Evolutionary conservation across 495 filamentous ascomycete species (phyloP), one percentile per base, ranked within the genome.

Genomic region (Neurospora tetraspora): DNA sequence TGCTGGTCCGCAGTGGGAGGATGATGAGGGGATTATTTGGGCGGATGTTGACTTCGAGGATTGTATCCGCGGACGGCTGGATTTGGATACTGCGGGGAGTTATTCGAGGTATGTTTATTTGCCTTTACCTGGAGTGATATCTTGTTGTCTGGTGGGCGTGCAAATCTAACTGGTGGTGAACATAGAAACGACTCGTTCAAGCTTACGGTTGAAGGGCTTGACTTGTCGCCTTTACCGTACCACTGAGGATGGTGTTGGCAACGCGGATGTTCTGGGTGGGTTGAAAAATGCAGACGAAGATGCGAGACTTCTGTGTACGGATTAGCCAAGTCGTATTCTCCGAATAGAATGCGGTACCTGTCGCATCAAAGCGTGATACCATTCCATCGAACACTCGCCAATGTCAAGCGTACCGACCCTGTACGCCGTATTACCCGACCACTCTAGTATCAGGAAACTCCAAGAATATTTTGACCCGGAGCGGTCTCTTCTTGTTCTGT

Each of bases 1-100:
- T 0, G 88, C 87, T 0, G 94, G 93, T 0, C 95, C 95, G 1
- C 81, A 96, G 69, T 97, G 93, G 93, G 92, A 96, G 71, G 88
- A 91, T 40, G 89, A 94, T 8, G 77, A 83, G 27, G 83, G 83
- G 0, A 74, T 87, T 11, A 76, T 88, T 65, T 83, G 78, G 65
- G 82, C 82, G 0, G 84, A 86, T 34, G 82, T 88, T 5, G 86
- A 85, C 68, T 83, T 87, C 42, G 80, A 87, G 0, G 87, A 89
- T 70, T 86, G 84, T 70, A 77, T 89, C 40, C 77, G 85, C 5
- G 86, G 84, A 11, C 81, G 88, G 74, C 70, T 90, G 77, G 89
- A 90, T 78, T 74, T 90, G 38, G 93, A 96, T 80, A 87, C 92
- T 69, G 91, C 90, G 10, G 93, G 92, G 5, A 91, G 89, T 76